Percentiles rank a stretch among this genome's conserved stretches.
phyloP scores from a whole-genome alignment of 73 alveolate species.

The Symbiodinium natans region DNA sequence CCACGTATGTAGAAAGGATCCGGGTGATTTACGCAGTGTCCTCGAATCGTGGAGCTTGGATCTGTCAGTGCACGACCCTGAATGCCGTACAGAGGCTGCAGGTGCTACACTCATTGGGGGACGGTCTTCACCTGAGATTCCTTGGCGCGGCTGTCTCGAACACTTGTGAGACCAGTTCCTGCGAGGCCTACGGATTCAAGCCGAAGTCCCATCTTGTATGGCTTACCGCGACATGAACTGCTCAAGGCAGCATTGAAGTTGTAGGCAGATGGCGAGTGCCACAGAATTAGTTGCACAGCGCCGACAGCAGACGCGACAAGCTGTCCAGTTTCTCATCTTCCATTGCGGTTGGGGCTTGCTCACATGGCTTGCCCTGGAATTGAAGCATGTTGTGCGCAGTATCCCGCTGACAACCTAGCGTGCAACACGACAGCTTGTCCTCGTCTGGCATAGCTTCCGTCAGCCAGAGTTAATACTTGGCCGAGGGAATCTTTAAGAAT shows the following conservation, averaged over 20 bases:
- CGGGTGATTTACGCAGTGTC: slow-evolving; percentile 35
- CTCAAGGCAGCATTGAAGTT: not conserved
- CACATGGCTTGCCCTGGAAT: no score
- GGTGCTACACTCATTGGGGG: slow-evolving; percentile 84
- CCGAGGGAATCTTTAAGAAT: not conserved
- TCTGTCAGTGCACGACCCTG: not conserved
- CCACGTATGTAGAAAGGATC: slow-evolving; percentile 24
- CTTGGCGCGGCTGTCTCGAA: not conserved
- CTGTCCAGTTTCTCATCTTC: not conserved
- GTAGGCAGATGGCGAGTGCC: not conserved
- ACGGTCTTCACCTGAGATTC: not conserved
- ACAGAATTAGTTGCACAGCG: not conserved
- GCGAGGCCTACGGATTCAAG: slow-evolving; percentile 81
- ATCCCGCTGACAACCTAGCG: no score
- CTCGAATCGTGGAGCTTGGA: not conserved
- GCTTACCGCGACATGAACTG: slow-evolving; percentile 72
- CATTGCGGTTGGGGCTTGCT: no score
- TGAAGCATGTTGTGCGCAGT: no score
- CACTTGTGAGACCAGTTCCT: not conserved
- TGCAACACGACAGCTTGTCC: not conserved
- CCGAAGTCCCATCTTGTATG: slow-evolving; percentile 79
- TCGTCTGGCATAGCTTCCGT: not conserved
- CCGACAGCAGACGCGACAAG: not conserved
- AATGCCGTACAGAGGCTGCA: slow-evolving; percentile 16
- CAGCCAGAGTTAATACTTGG: slow-evolving; percentile 8